These are phyloP conservation scores for Cercophora scortea DNA, from an alignment of 495 filamentous ascomycete species.

Conservation along the genomic window DNA sequence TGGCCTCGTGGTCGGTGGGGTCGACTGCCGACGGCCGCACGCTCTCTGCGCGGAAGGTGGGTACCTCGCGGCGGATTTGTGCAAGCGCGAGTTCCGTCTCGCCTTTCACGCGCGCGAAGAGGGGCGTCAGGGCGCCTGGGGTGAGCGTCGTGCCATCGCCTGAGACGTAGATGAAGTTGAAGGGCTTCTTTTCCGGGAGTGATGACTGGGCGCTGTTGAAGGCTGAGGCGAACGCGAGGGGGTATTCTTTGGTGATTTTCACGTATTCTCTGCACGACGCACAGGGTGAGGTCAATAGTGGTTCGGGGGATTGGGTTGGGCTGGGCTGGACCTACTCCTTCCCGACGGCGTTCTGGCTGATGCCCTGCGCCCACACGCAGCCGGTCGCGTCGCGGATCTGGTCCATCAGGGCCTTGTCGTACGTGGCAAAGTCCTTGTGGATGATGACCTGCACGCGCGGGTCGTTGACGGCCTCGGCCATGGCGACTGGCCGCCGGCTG, in stretches of 20 bases:
- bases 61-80: slow-evolving; percentile 25
- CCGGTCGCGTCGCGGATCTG: slow-evolving; percentile 56
- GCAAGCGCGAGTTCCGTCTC: slow-evolving; percentile 49
- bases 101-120: slow-evolving; percentile 57
- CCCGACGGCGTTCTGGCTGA: slow-evolving; percentile 47
- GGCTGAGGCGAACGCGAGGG: slow-evolving; percentile 53
- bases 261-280: slow-evolving; percentile 48
- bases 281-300: no score
- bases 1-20: slow-evolving; percentile 33
- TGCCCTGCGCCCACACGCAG: slow-evolving; percentile 66
- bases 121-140: slow-evolving; percentile 43
- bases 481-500: slow-evolving; percentile 54
- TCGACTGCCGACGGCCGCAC: slow-evolving; percentile 51
- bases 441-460: slow-evolving; percentile 53
- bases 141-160: slow-evolving; percentile 45
- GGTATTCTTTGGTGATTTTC: slow-evolving; percentile 57
- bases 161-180: slow-evolving; percentile 66
- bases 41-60: slow-evolving; percentile 38
- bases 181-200: slow-evolving; percentile 26
- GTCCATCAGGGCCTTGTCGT: slow-evolving; percentile 45
- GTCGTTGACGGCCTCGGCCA: slow-evolving; percentile 53
- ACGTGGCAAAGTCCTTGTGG: slow-evolving; percentile 56
- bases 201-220: slow-evolving; percentile 40
- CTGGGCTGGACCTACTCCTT: slow-evolving; percentile 43
- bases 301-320: background rate